Evolutionary conservation across 2,329 filamentous ascomycete genomes (phyloP), one percentile per base, ranked within the genome.

Genomic region (Chalaropsis thielavioides): DNA sequence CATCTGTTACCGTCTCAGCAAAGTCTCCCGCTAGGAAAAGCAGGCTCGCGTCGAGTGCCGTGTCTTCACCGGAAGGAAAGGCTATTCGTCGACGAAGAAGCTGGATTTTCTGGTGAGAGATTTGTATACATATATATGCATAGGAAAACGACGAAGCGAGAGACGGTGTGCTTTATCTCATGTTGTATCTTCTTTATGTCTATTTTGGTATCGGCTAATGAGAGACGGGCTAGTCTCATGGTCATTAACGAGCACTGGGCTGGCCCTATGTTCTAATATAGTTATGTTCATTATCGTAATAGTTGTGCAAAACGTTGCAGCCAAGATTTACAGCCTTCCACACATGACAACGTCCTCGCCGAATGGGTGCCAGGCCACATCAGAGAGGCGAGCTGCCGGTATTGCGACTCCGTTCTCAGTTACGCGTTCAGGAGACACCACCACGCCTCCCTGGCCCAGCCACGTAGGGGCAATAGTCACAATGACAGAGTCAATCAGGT

Each of bases 401-500:
- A 82, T 74, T 3, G 81, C 79, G 2, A 81, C 83, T 19, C 78
- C 72, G 1, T 75, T 73, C 65, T 80, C 79, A 2, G 73, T 70
- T 49, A 79, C 80, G 41, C 83, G 79, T 22, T 83, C 78, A 1
- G 92, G 92, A 59, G 84, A 86, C 2, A 96, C 89, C 11, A 85
- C 80, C 10, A 96, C 89, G 7, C 90, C 90, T 1, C 89, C 90
- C 67, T 82, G 80, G 1, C 92, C 92, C n/a, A 97, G 79, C 83
- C 90, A 97, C 0, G 85, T 90, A 8, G 92, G 92, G 2, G 92
- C 91, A 71, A 96, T 85, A 0, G 92, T 96, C 66, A 96, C 80
- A 70, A 97, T 88, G 61, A 96, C 85, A 1, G 87, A 87, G 71
- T 90, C 82, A 51, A 95, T 79, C 8, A 91, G 76, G n/a, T 73